These are phyloP conservation scores for Nigrograna mackinnonii DNA, from an alignment of 2,329 filamentous ascomycete genomes.

Conservation along the genomic window DNA sequence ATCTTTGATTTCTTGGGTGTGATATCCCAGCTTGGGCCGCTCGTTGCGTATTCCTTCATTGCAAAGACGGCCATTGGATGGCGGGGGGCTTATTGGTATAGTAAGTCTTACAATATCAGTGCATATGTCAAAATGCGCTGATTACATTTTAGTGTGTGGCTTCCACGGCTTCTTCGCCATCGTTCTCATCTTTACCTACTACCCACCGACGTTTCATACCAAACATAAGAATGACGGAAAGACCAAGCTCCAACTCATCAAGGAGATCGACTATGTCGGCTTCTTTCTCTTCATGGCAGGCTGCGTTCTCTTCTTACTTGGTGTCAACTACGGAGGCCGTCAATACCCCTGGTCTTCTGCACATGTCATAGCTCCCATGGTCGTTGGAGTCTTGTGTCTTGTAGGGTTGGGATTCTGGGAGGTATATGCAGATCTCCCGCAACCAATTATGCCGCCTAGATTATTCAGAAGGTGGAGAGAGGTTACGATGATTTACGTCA, in stretches of 20 bases:
- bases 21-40: conserved; percentile 23
- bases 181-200: conserved; percentile 33
- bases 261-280: conserved; percentile 55
- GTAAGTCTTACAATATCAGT: conserved; percentile 22
- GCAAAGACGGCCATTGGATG: conserved; percentile 27
- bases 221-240: conserved; percentile 30
- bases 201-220: conserved; percentile 26
- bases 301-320: conserved; percentile 12
- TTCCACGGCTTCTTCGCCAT: conserved; percentile 17
- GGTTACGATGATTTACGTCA: conserved; percentile 11
- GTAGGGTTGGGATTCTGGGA: conserved; percentile 4
- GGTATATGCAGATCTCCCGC: conserved; percentile 7
- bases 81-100: conserved; percentile 36
- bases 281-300: conserved; percentile 49
- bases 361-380: conserved; percentile 3
- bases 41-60: conserved; percentile 36
- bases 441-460: conserved; percentile 10
- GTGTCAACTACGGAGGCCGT: conserved; percentile 8
- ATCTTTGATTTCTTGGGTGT: too few species aligned
- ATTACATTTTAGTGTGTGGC: conserved; percentile 6
- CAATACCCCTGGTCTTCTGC: conserved; percentile 5
- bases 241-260: conserved; percentile 30
- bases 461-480: conserved; percentile 13
- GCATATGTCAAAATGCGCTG: neutral
- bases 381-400: conserved; percentile 3